These are phyloP conservation scores for Agastache rugosa DNA, from an alignment of 257 asterid genomes.

Conservation along the genomic window DNA sequence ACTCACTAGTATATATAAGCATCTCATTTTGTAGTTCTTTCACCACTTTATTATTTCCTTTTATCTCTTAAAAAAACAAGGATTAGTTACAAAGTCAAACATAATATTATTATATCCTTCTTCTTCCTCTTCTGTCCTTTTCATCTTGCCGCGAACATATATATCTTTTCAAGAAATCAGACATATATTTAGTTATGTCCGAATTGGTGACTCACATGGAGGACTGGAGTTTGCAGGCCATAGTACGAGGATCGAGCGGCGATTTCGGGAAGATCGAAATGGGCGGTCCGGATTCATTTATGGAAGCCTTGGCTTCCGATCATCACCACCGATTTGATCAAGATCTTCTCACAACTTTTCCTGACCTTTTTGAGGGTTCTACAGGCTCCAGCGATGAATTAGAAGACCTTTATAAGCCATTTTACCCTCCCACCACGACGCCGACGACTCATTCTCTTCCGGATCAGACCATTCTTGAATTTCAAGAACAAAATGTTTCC, in stretches of 20 bases:
- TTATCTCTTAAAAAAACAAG: neutral
- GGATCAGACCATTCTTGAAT: slow-evolving; percentile 29
- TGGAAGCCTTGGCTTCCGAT: neutral
- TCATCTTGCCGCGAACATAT: neutral
- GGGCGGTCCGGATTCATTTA: slow-evolving; percentile 27
- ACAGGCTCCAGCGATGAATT: slow-evolving; percentile 52
- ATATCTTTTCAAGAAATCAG: too few relatives aligned
- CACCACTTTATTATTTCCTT: slow-evolving; percentile 24
- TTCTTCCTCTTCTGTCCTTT: neutral
- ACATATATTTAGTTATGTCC: neutral
- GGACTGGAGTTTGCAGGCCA: slow-evolving; percentile 73
- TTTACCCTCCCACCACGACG: slow-evolving; percentile 41
- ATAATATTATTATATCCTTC: neutral
- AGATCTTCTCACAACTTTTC: slow-evolving; percentile 36
- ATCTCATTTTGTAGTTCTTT: slow-evolving; percentile 26
- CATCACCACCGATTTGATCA: slow-evolving; percentile 34
- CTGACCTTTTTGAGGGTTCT: slow-evolving; percentile 44
- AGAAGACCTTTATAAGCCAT: slow-evolving; percentile 81
- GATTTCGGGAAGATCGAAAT: slow-evolving; percentile 39
- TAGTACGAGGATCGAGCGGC: slow-evolving; percentile 57
- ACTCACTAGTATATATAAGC: slow-evolving; percentile 39
- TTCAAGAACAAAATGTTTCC: slow-evolving; percentile 37
- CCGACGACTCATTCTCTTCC: slow-evolving; percentile 25
- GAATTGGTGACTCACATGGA: slow-evolving; percentile 42
- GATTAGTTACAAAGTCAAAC: slow-evolving; percentile 45